Conservation (phyloP, 78 protist species). For the Reticulomyxa filosa region DNA sequence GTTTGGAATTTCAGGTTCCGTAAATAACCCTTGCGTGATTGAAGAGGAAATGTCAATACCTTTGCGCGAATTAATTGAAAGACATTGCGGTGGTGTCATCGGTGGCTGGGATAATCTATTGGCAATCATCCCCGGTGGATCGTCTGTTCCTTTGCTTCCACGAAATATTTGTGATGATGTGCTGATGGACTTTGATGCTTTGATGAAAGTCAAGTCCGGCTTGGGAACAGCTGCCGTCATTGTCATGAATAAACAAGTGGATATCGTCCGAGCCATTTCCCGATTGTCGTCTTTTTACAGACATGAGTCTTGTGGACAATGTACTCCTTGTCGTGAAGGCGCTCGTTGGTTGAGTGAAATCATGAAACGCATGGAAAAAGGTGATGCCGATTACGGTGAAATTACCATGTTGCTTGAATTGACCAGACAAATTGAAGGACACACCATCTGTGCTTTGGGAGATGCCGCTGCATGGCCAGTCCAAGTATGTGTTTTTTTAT, state of each 20-base stretch:
- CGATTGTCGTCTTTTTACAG: slow-evolving; percentile 65
- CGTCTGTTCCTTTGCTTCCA: slow-evolving; percentile 80
- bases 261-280: slow-evolving; percentile 54
- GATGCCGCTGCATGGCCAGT: slow-evolving; percentile 99
- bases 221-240: slow-evolving; percentile 95
- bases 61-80: slow-evolving; percentile 21
- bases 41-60: slow-evolving; percentile 82
- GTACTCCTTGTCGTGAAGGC: slow-evolving; percentile 97
- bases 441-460: slow-evolving; percentile 95
- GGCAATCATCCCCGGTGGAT: slow-evolving; percentile 71
- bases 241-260: slow-evolving; percentile 75
- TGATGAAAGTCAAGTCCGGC: slow-evolving; percentile 49
- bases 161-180: slow-evolving; percentile 55
- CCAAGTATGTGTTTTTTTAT: slow-evolving; percentile 24
- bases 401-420: slow-evolving; percentile 65
- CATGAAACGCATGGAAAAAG: slow-evolving; percentile 59
- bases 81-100: slow-evolving; percentile 32
- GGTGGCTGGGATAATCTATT: slow-evolving; percentile 94
- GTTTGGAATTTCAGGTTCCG: slow-evolving; percentile 73
- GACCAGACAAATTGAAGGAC: slow-evolving; percentile 72
- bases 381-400: slow-evolving; percentile 71
- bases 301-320: slow-evolving; percentile 96
- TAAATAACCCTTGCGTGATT: slow-evolving; percentile 59
- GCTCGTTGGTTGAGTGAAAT: slow-evolving; percentile 48
- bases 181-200: slow-evolving; percentile 82